Evolutionary conservation across 345 rosid species (phyloP).

Genomic region (Syzygium aromaticum): DNA sequence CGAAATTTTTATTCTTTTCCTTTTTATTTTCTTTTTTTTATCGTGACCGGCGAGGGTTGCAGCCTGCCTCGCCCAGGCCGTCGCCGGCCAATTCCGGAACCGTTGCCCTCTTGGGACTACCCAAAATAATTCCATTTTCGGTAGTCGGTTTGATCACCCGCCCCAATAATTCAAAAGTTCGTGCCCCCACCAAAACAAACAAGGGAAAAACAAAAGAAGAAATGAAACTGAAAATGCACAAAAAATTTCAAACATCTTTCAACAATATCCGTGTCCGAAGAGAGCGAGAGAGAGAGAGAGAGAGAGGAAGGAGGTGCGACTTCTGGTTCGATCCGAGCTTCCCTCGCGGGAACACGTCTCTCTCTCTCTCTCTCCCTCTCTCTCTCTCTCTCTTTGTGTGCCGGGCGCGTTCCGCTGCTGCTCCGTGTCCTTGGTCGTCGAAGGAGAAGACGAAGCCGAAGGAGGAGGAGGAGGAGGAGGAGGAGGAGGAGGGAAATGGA

Average conservation of each 20-base stretch:
- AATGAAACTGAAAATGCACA: neutral
- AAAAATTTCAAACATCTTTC: neutral
- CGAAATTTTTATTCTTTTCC: no score
- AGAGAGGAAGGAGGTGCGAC: no score
- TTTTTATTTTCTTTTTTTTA: no score
- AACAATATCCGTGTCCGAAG: neutral
- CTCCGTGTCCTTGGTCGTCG: neutral
- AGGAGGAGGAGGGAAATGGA: conserved; percentile 40
- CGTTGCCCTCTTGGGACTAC: neutral
- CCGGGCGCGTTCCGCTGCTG: neutral
- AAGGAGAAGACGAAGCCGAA: neutral
- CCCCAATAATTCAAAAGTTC: neutral
- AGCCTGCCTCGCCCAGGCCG: no score
- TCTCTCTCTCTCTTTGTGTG: neutral
- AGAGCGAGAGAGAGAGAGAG: neutral
- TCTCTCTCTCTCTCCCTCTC: neutral
- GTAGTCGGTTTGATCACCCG: neutral
- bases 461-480: neutral
- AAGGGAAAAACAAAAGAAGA: no score
- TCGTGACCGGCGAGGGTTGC: no score
- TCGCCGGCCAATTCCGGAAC: neutral
- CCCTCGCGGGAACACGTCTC: neutral
- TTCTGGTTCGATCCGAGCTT: neutral
- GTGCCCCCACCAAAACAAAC: neutral
- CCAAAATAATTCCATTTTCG: neutral